Evolutionary conservation across 2,329 filamentous ascomycete species (phyloP).

Genomic region (Stachybotrys chartarum): DNA sequence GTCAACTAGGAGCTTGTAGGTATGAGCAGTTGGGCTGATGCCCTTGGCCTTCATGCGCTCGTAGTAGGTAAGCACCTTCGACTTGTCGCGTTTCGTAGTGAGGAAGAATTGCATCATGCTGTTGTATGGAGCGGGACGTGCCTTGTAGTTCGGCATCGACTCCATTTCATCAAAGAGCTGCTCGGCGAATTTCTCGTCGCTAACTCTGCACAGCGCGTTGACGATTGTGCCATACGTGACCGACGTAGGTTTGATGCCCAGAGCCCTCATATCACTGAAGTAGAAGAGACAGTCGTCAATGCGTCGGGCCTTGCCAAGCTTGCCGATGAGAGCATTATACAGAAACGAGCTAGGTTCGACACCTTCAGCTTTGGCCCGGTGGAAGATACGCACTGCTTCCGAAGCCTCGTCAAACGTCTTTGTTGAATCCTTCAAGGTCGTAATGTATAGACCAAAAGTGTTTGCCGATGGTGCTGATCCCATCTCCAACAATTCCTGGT

Average conservation of each 20-base stretch:
- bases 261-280: conserved; percentile 92
- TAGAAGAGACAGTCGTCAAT: conserved; percentile 98
- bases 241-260: conserved; percentile 89
- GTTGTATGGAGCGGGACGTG: conserved; percentile 94
- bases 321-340: conserved; percentile 97
- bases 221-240: conserved; percentile 98
- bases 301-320: conserved; percentile 93
- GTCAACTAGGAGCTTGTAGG: conserved; percentile 95
- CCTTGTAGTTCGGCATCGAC: conserved; percentile 97
- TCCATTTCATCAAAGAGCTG: conserved; percentile 99
- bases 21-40: conserved; percentile 89
- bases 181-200: conserved; percentile 94
- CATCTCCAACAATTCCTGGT: conserved; percentile 86
- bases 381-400: conserved; percentile 95
- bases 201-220: conserved; percentile 93
- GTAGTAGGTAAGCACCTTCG: conserved; percentile 90
- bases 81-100: conserved; percentile 91
- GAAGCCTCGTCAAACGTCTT: conserved; percentile 98
- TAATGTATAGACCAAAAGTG: conserved; percentile 97
- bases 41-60: conserved; percentile 84
- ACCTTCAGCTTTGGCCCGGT: conserved; percentile 84
- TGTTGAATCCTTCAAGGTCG: conserved; percentile 93
- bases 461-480: conserved; percentile 90
- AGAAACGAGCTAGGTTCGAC: conserved; percentile 95
- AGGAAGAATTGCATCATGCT: conserved; percentile 99